These are phyloP conservation scores for Metarhizium anisopliae DNA, from an alignment of 2,329 filamentous ascomycete genomes.

Conservation along the genomic window DNA sequence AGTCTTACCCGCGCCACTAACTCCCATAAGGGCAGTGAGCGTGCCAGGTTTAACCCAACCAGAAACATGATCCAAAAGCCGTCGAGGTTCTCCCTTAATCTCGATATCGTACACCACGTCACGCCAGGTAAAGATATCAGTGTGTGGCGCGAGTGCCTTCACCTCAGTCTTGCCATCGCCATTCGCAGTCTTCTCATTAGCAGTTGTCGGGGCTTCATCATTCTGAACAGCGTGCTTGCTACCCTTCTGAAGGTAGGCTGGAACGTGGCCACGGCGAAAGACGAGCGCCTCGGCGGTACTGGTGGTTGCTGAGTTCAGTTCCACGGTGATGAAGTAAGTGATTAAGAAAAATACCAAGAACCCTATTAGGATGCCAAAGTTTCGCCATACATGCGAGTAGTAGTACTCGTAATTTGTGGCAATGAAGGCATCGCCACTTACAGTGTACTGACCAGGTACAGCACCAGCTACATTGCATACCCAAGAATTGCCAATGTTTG, in stretches of 20 bases:
- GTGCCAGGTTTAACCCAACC: slow-evolving; percentile 90
- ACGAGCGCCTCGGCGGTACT: slow-evolving; percentile 63
- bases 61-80: slow-evolving; percentile 68
- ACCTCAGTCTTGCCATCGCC: slow-evolving; percentile 12
- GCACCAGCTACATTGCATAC: slow-evolving; percentile 47
- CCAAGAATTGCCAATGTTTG: slow-evolving; percentile 34
- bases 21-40: slow-evolving; percentile 68
- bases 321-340: slow-evolving; percentile 54
- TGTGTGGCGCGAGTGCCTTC: slow-evolving; percentile 32
- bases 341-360: slow-evolving; percentile 57
- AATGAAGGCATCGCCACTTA: slow-evolving; percentile 56
- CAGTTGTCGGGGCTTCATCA: slow-evolving; percentile 19
- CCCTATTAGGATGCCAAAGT: slow-evolving; percentile 57
- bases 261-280: slow-evolving; percentile 49
- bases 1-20: slow-evolving; percentile 38
- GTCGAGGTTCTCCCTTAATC: slow-evolving; percentile 64
- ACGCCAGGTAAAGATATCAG: slow-evolving; percentile 66
- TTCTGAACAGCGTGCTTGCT: slow-evolving; percentile 20
- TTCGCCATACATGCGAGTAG: slow-evolving; percentile 53
- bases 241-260: slow-evolving; percentile 27
- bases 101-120: slow-evolving; percentile 63
- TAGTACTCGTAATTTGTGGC: slow-evolving; percentile 45
- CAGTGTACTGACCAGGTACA: slow-evolving; percentile 39
- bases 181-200: slow-evolving; percentile 6
- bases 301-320: slow-evolving; percentile 53